These are phyloP conservation scores for Spongospora subterranea DNA, from an alignment of 208 protist genomes.

Conservation along the genomic window DNA sequence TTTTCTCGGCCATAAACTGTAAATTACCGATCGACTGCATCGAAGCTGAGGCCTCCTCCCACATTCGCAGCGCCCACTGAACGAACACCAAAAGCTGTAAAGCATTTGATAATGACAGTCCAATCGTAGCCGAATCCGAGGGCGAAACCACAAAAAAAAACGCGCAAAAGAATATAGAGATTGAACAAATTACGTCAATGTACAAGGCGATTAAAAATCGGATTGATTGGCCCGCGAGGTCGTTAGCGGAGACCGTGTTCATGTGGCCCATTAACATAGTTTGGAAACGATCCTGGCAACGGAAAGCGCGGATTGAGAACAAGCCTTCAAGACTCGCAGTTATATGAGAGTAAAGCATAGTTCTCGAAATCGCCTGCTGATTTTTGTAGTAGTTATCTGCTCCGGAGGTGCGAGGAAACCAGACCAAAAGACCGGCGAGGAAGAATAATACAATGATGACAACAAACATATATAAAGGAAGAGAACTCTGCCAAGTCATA, in stretches of 20 bases:
- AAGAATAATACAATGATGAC: background rate
- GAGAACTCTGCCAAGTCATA: background rate
- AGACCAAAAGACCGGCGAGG: background rate
- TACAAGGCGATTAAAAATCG: slow-evolving; percentile 41
- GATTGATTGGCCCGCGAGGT: background rate
- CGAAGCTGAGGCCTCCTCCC: background rate
- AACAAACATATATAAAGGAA: background rate
- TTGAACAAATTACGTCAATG: slow-evolving; percentile 30
- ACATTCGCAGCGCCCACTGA: slow-evolving; percentile 11
- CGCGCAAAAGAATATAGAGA: slow-evolving; percentile 15
- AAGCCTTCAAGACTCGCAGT: slow-evolving; percentile 37
- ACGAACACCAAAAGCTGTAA: slow-evolving; percentile 44
- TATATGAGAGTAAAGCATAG: slow-evolving; percentile 24
- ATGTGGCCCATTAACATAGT: background rate
- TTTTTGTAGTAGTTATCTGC: background rate
- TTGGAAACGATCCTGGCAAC: slow-evolving; percentile 19
- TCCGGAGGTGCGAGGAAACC: background rate
- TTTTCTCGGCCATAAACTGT: background rate
- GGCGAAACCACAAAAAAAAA: slow-evolving; percentile 8
- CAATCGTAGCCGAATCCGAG: background rate
- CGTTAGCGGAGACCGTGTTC: background rate
- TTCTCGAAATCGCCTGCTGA: slow-evolving; percentile 1
- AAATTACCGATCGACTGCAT: slow-evolving; percentile 46
- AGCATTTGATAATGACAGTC: slow-evolving; percentile 21
- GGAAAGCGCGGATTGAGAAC: slow-evolving; percentile 40